Conservation (phyloP, 768 basidiomycete genomes). For the Amylocystis lapponica region DNA sequence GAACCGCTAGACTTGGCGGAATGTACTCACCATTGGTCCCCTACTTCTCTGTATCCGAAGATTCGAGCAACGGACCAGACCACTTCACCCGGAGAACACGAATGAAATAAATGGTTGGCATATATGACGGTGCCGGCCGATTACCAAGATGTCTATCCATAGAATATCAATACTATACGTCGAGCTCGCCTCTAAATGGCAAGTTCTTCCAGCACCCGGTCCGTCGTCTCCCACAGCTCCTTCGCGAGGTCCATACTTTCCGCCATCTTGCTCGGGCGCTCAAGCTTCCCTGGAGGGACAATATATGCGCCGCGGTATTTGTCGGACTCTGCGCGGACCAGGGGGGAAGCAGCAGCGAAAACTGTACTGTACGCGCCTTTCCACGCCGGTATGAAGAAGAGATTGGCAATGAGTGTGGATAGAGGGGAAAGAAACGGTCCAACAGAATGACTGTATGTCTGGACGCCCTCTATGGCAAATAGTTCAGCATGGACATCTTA, state of each 20-base stretch:
- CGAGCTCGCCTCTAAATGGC: neutral
- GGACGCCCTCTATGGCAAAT: slow-evolving; percentile 11
- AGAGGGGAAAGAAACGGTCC: slow-evolving; percentile 7
- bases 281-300: slow-evolving; percentile 6
- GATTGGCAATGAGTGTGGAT: slow-evolving; percentile 8
- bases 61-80: too few relatives aligned
- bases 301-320: slow-evolving; percentile 13
- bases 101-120: too few relatives aligned
- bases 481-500: too few relatives aligned
- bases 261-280: neutral
- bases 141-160: too few relatives aligned
- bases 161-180: too few relatives aligned
- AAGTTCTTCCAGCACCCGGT: slow-evolving; percentile 10
- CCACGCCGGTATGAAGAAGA: slow-evolving; percentile 6
- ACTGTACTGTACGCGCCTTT: slow-evolving; percentile 15
- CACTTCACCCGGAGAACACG: too few relatives aligned
- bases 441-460: slow-evolving; percentile 9
- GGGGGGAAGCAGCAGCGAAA: slow-evolving; percentile 18
- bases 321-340: slow-evolving; percentile 2
- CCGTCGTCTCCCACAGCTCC: slow-evolving; percentile 21
- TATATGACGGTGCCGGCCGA: too few relatives aligned
- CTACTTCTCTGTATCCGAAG: too few relatives aligned
- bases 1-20: too few relatives aligned
- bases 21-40: too few relatives aligned
- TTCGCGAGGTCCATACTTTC: slow-evolving; percentile 6